Conservation (phyloP, 768 basidiomycete genomes). For the Mycena venus region DNA sequence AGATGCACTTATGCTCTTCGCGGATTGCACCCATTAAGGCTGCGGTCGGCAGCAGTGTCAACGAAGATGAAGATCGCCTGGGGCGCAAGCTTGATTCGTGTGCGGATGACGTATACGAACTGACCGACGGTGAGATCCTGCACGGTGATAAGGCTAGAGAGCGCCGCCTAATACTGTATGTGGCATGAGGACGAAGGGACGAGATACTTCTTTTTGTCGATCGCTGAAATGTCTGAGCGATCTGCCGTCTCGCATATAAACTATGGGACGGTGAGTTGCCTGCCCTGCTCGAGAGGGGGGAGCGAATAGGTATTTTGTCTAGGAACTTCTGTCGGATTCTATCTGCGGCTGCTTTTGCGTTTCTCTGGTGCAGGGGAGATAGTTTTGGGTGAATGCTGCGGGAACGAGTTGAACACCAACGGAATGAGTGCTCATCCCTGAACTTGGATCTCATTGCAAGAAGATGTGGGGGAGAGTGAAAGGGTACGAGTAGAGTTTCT, state of each 20-base stretch:
- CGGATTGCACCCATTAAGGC: conserved; percentile 99
- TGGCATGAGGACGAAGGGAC: conserved; percentile 93
- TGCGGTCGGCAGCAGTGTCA: conserved; percentile 97
- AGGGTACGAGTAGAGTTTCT: conserved; percentile 37
- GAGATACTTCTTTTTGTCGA: conserved; percentile 99
- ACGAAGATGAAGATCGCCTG: conserved; percentile 99
- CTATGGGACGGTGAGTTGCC: conserved; percentile 56
- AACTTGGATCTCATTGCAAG: conserved; percentile 90
- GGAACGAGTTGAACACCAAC: conserved; percentile 64
- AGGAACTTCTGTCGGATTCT: conserved; percentile 98
- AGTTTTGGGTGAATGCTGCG: conserved; percentile 44
- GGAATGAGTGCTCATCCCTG: conserved; percentile 99
- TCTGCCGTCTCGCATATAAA: conserved; percentile 99
- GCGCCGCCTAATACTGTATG: neutral
- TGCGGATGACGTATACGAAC: conserved; percentile 99
- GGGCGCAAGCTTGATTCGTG: conserved; percentile 99
- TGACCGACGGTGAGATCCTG: conserved; percentile 98
- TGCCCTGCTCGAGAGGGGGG: conserved; percentile 8
- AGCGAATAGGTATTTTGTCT: conserved; percentile 95
- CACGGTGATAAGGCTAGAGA: neutral
- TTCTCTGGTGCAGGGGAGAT: conserved; percentile 77
- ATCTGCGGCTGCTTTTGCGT: conserved; percentile 98
- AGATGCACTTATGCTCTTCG: conserved; percentile 97
- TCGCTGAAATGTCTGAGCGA: conserved; percentile 97
- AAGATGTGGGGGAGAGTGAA: conserved; percentile 32